Percentiles rank a stretch among this genome's conserved stretches.
Conservation (phyloP, 148 eudicot genomes). For the Linanthus parryae region DNA sequence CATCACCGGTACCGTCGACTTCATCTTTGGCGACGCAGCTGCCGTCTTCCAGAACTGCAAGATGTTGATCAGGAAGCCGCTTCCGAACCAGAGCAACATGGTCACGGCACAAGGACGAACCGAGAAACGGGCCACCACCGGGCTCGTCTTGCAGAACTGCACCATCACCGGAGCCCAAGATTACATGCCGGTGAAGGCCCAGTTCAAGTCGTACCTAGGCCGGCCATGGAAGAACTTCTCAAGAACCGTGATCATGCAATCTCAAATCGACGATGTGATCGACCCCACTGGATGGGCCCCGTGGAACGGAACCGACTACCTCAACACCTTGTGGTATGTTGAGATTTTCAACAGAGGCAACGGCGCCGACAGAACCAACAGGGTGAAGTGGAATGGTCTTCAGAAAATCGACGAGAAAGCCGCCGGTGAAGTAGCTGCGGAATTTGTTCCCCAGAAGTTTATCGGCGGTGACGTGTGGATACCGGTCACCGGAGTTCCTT, state of each 20-base stretch:
- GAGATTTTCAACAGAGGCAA: slow-evolving; percentile 50
- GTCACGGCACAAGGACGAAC: slow-evolving; percentile 49
- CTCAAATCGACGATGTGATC: slow-evolving; percentile 26
- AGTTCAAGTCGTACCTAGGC: slow-evolving; percentile 32
- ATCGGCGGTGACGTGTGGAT: slow-evolving; percentile 1
- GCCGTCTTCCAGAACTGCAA: slow-evolving; percentile 56
- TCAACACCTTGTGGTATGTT: slow-evolving; percentile 28
- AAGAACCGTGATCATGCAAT: slow-evolving; percentile 37
- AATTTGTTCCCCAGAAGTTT: not conserved
- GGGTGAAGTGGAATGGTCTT: slow-evolving; percentile 51
- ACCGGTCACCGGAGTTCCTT: not conserved
- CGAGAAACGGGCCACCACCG: slow-evolving; percentile 22
- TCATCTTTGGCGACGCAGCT: slow-evolving; percentile 51
- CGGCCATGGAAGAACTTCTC: slow-evolving; percentile 49
- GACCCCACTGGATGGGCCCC: slow-evolving; percentile 49
- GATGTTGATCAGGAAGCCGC: slow-evolving; percentile 43
- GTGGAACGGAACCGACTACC: slow-evolving; percentile 21
- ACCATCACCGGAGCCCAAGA: slow-evolving; percentile 23
- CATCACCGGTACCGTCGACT: slow-evolving; percentile 62
- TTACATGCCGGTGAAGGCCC: slow-evolving; percentile 3
- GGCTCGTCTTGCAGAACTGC: slow-evolving; percentile 44
- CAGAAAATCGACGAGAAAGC: no score
- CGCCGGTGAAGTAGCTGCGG: not conserved
- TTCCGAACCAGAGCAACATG: slow-evolving; percentile 26
- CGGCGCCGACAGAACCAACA: slow-evolving; percentile 14